These are phyloP conservation scores for Fallopia convolvulus DNA, from an alignment of 148 eudicot genomes.

Conservation along the genomic window DNA sequence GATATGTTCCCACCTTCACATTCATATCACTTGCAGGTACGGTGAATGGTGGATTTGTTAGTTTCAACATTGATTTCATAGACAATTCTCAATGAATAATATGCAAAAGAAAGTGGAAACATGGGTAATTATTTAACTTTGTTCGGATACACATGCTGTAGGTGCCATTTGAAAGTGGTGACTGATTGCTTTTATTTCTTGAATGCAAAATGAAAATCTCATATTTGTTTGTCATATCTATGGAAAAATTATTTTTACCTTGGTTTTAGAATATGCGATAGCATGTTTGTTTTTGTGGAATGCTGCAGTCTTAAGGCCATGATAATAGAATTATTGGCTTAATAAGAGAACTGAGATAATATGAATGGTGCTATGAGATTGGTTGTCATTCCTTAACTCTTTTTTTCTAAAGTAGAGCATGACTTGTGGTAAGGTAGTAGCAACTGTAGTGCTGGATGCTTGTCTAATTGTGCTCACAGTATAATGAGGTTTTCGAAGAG, in stretches of 20 bases:
- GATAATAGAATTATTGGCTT: no score
- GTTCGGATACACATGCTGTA: background rate
- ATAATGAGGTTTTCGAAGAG: background rate
- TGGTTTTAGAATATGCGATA: background rate
- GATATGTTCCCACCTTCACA: constrained; percentile 52
- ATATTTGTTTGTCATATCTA: background rate
- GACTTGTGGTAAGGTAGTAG: no score
- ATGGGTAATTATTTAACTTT: background rate
- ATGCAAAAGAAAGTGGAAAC: background rate
- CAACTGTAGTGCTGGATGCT: no score
- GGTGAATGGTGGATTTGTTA: background rate
- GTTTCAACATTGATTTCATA: background rate
- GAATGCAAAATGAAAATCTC: background rate
- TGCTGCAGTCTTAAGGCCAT: background rate
- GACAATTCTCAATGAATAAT: background rate
- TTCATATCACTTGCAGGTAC: constrained; percentile 52
- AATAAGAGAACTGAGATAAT: no score
- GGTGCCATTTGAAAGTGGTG: background rate
- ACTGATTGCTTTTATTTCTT: background rate
- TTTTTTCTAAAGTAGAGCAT: no score
- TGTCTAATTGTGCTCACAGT: no score
- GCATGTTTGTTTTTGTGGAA: background rate
- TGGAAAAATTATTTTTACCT: background rate
- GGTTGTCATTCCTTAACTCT: no score
- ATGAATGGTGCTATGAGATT: no score